Percentiles rank a stretch among this genome's conserved stretches.
These are phyloP conservation scores for Sungouiella blattae DNA, from an alignment of 805 yeast genomes.

Conservation along the genomic window DNA sequence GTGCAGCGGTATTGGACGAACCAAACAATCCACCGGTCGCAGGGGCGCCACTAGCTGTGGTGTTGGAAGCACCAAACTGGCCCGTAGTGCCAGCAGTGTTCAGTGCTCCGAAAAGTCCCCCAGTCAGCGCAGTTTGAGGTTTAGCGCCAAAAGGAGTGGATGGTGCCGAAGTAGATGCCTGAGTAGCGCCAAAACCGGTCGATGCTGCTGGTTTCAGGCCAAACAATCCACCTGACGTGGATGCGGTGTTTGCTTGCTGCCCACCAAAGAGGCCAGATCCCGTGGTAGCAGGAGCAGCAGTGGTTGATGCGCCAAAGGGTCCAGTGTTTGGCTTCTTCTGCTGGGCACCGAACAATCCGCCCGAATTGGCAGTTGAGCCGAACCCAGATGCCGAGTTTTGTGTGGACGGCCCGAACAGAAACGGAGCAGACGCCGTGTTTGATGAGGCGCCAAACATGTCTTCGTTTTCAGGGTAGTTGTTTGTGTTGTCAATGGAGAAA, in stretches of 20 bases:
- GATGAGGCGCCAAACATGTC: constrained; percentile 15
- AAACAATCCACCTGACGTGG: constrained; percentile 23
- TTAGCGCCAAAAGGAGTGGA: constrained; percentile 18
- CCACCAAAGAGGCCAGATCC: constrained; percentile 10
- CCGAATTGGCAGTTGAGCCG: constrained; percentile 2
- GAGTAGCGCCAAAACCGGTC: constrained; percentile 1
- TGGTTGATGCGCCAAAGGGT: constrained; percentile 1
- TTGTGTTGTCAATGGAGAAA: too few relatives aligned
- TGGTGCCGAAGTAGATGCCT: constrained; percentile 7
- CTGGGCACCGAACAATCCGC: constrained; percentile 10
- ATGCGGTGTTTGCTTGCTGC: constrained; percentile 6
- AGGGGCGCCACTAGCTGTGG: constrained; percentile 11
- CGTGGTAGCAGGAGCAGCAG: neutral
- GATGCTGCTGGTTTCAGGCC: constrained; percentile 13
- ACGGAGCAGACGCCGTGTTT: neutral
- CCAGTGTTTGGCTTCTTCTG: constrained; percentile 5
- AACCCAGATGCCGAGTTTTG: neutral
- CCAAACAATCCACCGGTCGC: constrained; percentile 39
- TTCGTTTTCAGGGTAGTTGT: too few relatives aligned
- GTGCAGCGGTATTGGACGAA: constrained; percentile 8
- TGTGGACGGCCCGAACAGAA: constrained; percentile 1
- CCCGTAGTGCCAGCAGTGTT: too few relatives aligned
- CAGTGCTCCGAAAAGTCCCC: constrained; percentile 33
- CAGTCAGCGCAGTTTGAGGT: constrained; percentile 24
- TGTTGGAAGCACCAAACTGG: neutral